Evolutionary conservation across 2,329 filamentous ascomycete species (phyloP), one percentile per base, ranked within the genome.

Genomic region (Truncatella angustata): DNA sequence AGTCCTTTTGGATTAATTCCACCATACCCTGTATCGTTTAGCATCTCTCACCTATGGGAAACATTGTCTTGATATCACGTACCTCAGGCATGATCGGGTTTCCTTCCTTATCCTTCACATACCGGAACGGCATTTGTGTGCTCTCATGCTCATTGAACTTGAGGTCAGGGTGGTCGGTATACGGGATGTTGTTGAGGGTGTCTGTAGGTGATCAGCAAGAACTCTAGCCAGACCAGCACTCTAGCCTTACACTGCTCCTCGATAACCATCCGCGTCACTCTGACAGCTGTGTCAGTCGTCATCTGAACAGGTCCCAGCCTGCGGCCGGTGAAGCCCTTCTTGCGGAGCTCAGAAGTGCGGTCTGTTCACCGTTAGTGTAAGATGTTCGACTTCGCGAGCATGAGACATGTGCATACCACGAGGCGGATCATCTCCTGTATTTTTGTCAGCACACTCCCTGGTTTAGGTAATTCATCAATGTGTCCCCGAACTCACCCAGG

Each of bases 101-200:
- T 40, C 88, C 91, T 52, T 89, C 76, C 10, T 82, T 74, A 48
- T 81, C 86, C 66, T 82, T 87, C 47, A 99, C 92, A 67, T 99
- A 99, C 60, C 94, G 90, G 72, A 99, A 99, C 1, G 94, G 94
- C 94, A 99, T 97, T 70, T 96, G 81, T 0, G 92, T 96, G 68
- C 89, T 94, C 73, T 99, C 94, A 65, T 96, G 87, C 67, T 94
- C 86, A 68, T 90, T 90, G 69, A 97, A 87, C 65, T 86, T 86
- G 65, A 99, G 81, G 66, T 97, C 93, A 0, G 94, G 94, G 64
- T 90, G 86, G 67, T 97, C 92, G 30, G 94, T 70, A 66, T 94
- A 97, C 2, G 85, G 79, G 30, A 99, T 87, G 58, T 91, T 77
- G 51, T 88, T 84, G 43, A 99, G 76, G 0, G 88, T 80, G 34